These are phyloP conservation scores for Metarhizium robertsii DNA, from an alignment of 2,329 filamentous ascomycete genomes.

Conservation along the genomic window DNA sequence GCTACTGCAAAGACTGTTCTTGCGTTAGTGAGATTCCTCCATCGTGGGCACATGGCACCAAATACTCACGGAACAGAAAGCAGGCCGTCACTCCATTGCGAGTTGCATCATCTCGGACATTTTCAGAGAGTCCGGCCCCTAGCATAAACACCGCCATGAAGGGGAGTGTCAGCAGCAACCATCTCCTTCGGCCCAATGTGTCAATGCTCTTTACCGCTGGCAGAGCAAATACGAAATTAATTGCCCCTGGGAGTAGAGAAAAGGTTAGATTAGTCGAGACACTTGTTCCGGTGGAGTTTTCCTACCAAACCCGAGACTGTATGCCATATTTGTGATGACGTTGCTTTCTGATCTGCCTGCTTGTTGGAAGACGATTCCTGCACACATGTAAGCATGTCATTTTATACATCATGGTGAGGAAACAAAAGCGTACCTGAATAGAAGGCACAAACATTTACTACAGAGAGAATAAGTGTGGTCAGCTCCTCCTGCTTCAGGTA, in stretches of 20 bases:
- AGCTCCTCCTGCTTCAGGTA: neutral
- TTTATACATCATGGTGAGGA: neutral
- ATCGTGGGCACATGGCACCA: neutral
- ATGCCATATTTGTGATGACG: slow-evolving; percentile 15
- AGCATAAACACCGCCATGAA: slow-evolving; percentile 33
- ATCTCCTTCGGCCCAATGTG: slow-evolving; percentile 30
- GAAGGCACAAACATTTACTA: slow-evolving; percentile 33
- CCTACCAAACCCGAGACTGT: slow-evolving; percentile 22
- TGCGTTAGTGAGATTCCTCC: neutral
- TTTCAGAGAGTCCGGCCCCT: slow-evolving; percentile 25
- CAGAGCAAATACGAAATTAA: slow-evolving; percentile 33
- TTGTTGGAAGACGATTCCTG: slow-evolving; percentile 16
- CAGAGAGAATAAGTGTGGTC: neutral
- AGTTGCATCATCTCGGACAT: slow-evolving; percentile 11
- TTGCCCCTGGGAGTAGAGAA: slow-evolving; percentile 15
- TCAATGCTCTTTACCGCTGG: slow-evolving; percentile 26
- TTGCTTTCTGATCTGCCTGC: slow-evolving; percentile 10
- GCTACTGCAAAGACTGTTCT: slow-evolving; percentile 27
- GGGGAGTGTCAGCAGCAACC: slow-evolving; percentile 33
- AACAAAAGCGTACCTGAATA: slow-evolving; percentile 26
- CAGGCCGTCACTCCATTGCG: slow-evolving; percentile 23
- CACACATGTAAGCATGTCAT: slow-evolving; percentile 1
- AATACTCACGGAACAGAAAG: slow-evolving; percentile 23
- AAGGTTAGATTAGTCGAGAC: neutral
- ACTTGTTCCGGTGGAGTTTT: neutral